Evolutionary conservation across 73 alveolate species (phyloP).

Genomic region (Symbiodinium pilosum): DNA sequence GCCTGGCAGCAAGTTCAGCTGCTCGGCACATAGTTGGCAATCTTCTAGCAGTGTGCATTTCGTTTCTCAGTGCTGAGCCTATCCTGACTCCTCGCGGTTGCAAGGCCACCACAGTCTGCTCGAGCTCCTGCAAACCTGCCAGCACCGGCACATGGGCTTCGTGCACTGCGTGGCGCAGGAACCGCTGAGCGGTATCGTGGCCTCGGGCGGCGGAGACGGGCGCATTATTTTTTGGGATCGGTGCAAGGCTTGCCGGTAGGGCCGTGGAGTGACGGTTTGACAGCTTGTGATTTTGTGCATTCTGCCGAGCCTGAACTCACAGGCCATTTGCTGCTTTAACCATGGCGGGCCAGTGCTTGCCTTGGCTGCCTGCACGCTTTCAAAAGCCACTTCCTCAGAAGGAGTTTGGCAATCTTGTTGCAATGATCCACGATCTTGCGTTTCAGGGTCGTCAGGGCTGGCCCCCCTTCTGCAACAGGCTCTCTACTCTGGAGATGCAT

Average conservation of each 20-base stretch:
- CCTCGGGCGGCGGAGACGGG: slow-evolving; percentile 85
- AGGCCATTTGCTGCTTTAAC: slow-evolving; percentile 67
- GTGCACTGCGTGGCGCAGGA: slow-evolving; percentile 57
- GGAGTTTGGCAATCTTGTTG: background rate
- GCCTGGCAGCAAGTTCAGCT: background rate
- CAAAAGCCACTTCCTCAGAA: background rate
- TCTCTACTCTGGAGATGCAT: slow-evolving; percentile 71
- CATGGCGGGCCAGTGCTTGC: slow-evolving; percentile 81
- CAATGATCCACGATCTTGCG: background rate
- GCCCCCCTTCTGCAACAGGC: too few relatives aligned
- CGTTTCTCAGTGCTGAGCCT: background rate
- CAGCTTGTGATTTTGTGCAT: too few relatives aligned
- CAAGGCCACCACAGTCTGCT: slow-evolving; percentile 59
- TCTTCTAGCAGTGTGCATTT: background rate
- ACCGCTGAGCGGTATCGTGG: slow-evolving; percentile 5
- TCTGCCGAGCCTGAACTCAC: background rate
- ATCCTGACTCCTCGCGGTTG: background rate
- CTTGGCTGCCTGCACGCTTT: slow-evolving; percentile 34
- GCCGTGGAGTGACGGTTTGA: too few relatives aligned
- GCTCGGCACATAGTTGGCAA: background rate
- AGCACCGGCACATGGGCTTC: slow-evolving; percentile 81
- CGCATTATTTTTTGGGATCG: slow-evolving; percentile 55
- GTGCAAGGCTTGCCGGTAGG: background rate
- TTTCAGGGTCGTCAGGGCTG: background rate
- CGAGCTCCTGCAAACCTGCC: slow-evolving; percentile 64